Conservation (phyloP, 345 rosid species). For the Pugionium dolabratum region DNA sequence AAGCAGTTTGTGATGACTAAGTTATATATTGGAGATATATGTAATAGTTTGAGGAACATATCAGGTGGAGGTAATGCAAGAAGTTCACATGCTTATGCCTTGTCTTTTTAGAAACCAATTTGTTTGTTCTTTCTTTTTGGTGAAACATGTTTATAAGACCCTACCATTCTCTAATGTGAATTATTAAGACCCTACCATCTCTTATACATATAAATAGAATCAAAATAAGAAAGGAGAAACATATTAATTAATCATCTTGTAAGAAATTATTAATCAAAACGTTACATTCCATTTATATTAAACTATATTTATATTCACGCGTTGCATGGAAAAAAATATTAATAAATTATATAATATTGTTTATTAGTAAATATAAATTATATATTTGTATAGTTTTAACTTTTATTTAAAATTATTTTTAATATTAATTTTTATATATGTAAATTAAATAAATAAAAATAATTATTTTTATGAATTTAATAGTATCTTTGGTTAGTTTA, state of each 20-base stretch:
- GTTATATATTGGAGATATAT: constrained; percentile 3
- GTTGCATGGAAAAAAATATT: no score
- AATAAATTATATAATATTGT: no score
- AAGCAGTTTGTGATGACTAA: constrained; percentile 21
- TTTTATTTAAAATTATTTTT: no score
- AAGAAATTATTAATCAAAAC: neutral
- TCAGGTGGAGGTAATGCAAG: constrained; percentile 55
- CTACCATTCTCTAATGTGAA: constrained; percentile 36
- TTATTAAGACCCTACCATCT: no score
- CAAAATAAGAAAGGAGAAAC: constrained; percentile 17
- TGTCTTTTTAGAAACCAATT: constrained; percentile 44
- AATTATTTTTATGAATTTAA: no score
- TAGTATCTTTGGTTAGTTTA: no score
- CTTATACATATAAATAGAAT: neutral
- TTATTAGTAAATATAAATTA: no score
- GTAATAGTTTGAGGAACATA: constrained; percentile 49
- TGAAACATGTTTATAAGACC: constrained; percentile 39
- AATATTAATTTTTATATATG: no score
- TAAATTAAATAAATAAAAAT: no score
- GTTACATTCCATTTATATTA: no score
- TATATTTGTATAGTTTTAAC: no score
- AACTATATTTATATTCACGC: no score
- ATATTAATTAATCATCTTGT: constrained; percentile 28
- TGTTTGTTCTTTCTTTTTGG: constrained; percentile 26
- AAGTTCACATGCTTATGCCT: constrained; percentile 71